A percentile compares a stretch with the other conserved stretches of the same genome.
Evolutionary conservation across 257 asterid genomes (phyloP).

Genomic region (Scutellaria barbata): DNA sequence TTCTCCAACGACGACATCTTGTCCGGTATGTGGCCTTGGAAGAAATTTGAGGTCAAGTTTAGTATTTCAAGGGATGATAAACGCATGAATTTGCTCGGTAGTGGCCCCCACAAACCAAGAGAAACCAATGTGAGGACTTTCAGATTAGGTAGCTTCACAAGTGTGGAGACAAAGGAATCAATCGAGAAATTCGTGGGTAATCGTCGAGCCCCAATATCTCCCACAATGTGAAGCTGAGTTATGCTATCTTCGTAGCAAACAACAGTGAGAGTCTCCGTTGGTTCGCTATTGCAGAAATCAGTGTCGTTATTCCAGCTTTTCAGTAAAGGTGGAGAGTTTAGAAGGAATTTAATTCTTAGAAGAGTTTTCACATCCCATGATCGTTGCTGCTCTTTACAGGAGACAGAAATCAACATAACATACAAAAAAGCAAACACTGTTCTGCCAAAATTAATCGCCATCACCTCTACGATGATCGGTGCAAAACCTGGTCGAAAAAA

Average conservation of each 20-base stretch:
- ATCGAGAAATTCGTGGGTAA: constrained; percentile 69
- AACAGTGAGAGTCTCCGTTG: constrained; percentile 56
- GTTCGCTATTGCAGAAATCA: constrained; percentile 67
- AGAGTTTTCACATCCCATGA: constrained; percentile 60
- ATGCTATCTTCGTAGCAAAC: constrained; percentile 73
- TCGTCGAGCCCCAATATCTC: constrained; percentile 42
- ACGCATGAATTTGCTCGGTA: constrained; percentile 55
- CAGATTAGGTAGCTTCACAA: constrained; percentile 59
- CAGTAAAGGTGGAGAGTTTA: constrained; percentile 56
- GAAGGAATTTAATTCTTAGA: constrained; percentile 51
- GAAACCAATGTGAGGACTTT: constrained; percentile 84
- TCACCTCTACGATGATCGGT: constrained; percentile 29
- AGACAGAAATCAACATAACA: constrained; percentile 42
- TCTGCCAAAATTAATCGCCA: constrained; percentile 42
- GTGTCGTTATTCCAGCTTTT: constrained; percentile 52
- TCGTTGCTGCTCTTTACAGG: constrained; percentile 51
- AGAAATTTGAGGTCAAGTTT: constrained; percentile 78
- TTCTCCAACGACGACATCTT: constrained; percentile 48
- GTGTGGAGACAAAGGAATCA: constrained; percentile 61
- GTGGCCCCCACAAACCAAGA: constrained; percentile 81
- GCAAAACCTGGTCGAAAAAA: constrained; percentile 18
- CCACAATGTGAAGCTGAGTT: constrained; percentile 84
- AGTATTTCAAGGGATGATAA: constrained; percentile 74
- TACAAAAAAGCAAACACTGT: constrained; percentile 33
- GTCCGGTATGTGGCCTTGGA: constrained; percentile 57